Evolutionary conservation across 441 rosid species (phyloP), one percentile per base, ranked within the genome.

Genomic region (Corymbia calophylla): DNA sequence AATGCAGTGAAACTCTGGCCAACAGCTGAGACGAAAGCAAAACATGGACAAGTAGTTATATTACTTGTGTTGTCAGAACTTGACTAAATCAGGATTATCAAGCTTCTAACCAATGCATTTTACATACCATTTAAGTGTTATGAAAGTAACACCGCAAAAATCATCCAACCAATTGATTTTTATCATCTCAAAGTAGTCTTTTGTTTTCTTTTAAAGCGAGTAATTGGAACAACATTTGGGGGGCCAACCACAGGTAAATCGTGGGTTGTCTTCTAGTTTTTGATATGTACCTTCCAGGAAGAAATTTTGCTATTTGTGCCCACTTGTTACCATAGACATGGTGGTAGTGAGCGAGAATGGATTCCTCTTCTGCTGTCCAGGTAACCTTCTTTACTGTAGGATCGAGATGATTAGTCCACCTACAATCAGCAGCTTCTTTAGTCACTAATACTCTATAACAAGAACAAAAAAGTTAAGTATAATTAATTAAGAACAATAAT

Each of bases 381-480:
- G 90, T 51, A 80, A 81, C 93, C 73, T 51, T 90, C 90, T 90
- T 91, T 88, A 92, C 88, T 47, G 88, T 27, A 53, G 93, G 92
- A 60, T 92, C 88, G 54, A 92, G 90, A 89, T 92, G 93, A 88
- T 91, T 92, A 73, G 54, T 70, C 92, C 92, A 92, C 84, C 92
- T 90, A 91, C 32, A 88, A 51, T 58, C 44, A 66, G 53, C 39
- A 7, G 70, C 58, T 49, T 44, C 35, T 87, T 87, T 51, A 54
- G 84, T 81, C 53, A 86, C 51, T 86, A 35, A 35, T 86, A 35
- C 64, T 53, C 3, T 13, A 9, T 11, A 32, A 55, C 49, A 86
- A 86, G 49, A 8, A 32, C 53, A 35, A 16, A 29, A 86, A 86
- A 31, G 32, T 60, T 29, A 32, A 4, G 29, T 60, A 86, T 32